Conservation (phyloP, 768 basidiomycete species). For the Gloeophyllum trabeum region DNA sequence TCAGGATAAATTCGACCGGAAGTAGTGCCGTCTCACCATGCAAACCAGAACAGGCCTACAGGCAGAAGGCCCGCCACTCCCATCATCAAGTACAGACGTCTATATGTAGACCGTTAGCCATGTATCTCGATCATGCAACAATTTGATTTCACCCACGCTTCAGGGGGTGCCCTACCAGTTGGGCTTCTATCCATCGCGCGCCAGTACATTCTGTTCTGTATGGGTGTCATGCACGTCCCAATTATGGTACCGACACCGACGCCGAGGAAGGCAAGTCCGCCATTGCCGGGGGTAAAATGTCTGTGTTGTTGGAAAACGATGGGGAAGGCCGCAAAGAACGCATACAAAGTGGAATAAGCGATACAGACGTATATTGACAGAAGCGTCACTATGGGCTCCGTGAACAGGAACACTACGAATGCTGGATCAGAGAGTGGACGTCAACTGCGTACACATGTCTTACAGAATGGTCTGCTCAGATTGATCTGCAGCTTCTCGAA, state of each 20-base stretch:
- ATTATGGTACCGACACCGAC: slow-evolving; percentile 45
- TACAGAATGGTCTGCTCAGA: slow-evolving; percentile 45
- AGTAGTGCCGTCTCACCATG: slow-evolving; percentile 31
- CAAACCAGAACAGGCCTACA: slow-evolving; percentile 56
- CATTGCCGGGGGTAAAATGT: slow-evolving; percentile 39
- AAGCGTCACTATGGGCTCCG: slow-evolving; percentile 52
- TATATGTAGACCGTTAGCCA: slow-evolving; percentile 12
- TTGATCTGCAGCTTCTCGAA: slow-evolving; percentile 32
- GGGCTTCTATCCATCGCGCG: slow-evolving; percentile 33
- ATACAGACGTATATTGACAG: slow-evolving; percentile 49
- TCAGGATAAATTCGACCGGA: slow-evolving; percentile 4
- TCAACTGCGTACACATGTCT: slow-evolving; percentile 8
- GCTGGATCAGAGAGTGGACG: slow-evolving; percentile 4
- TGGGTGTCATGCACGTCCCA: slow-evolving; percentile 38
- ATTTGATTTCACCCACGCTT: slow-evolving; percentile 30
- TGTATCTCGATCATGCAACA: neutral
- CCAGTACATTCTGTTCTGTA: slow-evolving; percentile 44
- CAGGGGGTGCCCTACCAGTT: slow-evolving; percentile 42
- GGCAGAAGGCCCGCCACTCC: slow-evolving; percentile 41
- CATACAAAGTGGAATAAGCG: slow-evolving; percentile 52
- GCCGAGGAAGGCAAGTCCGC: slow-evolving; percentile 54
- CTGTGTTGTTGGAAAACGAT: slow-evolving; percentile 46
- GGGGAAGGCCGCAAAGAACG: slow-evolving; percentile 52
- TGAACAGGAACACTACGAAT: slow-evolving; percentile 38
- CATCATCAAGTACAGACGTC: slow-evolving; percentile 49